Evolutionary conservation across 2,329 filamentous ascomycete genomes (phyloP).

Genomic region (Colletotrichum tropicicola): DNA sequence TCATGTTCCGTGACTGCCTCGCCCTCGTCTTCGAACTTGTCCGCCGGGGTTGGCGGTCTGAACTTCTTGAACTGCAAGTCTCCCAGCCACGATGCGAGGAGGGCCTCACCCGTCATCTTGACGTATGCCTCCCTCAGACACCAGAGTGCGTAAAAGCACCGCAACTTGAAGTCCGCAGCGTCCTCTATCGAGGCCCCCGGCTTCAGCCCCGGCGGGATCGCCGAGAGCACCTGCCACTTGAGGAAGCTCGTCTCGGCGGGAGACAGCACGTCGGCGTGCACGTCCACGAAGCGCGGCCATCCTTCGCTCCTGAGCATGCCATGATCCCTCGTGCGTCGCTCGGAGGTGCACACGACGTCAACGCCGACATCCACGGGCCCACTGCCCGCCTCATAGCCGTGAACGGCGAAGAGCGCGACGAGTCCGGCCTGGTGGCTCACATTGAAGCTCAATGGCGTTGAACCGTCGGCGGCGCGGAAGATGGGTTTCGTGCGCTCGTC

Average conservation of each 20-base stretch:
- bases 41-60: constrained; percentile 56
- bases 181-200: constrained; percentile 40
- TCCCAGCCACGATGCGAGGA: constrained; percentile 77
- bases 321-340: constrained; percentile 71
- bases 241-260: constrained; percentile 69
- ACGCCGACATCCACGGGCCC: constrained; percentile 67
- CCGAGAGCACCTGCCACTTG: constrained; percentile 52
- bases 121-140: constrained; percentile 84
- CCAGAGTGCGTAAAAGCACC: constrained; percentile 81
- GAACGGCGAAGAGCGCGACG: constrained; percentile 70
- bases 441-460: constrained; percentile 71
- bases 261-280: constrained; percentile 77
- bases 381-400: constrained; percentile 36
- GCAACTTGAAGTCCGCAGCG: constrained; percentile 68
- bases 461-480: constrained; percentile 57
- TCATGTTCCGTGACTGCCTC: constrained; percentile 46
- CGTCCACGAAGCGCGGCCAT: constrained; percentile 74
- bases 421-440: constrained; percentile 82
- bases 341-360: constrained; percentile 79
- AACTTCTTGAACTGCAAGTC: constrained; percentile 76
- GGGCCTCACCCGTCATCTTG: constrained; percentile 83
- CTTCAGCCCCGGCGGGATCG: constrained; percentile 32
- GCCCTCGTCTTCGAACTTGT: constrained; percentile 42
- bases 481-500: constrained; percentile 64
- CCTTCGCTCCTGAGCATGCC: constrained; percentile 63